Evolutionary conservation across 768 basidiomycete genomes (phyloP), one percentile per base, ranked within the genome.

Genomic region (Tricholoma saponaceum): DNA sequence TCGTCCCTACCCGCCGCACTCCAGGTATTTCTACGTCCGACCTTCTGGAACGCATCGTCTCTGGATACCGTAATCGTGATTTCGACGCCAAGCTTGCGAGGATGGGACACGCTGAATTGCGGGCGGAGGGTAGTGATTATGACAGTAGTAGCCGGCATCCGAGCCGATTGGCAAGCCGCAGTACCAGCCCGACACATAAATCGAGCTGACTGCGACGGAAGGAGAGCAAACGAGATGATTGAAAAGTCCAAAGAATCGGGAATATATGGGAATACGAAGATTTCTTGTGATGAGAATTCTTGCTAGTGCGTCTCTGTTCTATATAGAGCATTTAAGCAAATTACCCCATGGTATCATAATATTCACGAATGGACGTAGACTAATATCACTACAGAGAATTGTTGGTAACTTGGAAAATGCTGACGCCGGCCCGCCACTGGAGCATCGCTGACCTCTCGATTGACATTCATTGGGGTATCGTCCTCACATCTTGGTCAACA

Each of bases 11-110:
- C 2, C 84, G 94, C 13, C 88, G 96, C 53, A 98, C 97, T 4
- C 93, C 93, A 0, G 93, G 94, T 8, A 84, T 98, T 8, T 97
- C 95, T 9, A 99, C 97, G 0, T 96, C 95, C 0, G 89, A 91
- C 35, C 80, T 98, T 18, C 82, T 99, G 35, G 92, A 93, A 68
- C 87, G 97, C 23, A 95, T 98, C 66, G 91, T 98, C 16, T 79
- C 82, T 14, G 87, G 89, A 14, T 98, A 98, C 71, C 81, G 93
- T 23, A 84, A 83, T 46, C 80, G 91, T 16, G 84, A 88, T 58
- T 95, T 96, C 69, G 96, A 98, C 70, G 81, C 79, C 53, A 99
- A 98, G 74, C 74, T 98, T 41, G 83, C 82, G 57, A 93, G 88
- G 78, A 96, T 97, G 82, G 95, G 96, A 0, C 81, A 79, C 62